Conservation (phyloP, 495 filamentous ascomycete species). For the Podospora bellae-mahoneyi region DNA sequence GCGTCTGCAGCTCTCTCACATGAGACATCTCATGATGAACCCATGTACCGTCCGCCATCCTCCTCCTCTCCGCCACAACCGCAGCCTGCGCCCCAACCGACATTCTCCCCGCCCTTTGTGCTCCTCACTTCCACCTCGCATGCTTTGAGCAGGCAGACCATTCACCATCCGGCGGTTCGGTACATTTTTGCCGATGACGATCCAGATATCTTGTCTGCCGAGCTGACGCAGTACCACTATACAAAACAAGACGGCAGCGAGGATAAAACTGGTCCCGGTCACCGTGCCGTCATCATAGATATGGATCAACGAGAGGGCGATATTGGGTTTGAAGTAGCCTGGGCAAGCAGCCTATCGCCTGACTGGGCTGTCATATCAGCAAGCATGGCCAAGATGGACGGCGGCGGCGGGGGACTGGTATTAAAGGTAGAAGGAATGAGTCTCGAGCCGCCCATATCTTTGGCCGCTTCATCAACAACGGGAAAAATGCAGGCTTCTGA, state of each 20-base stretch:
- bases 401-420: slow-evolving; percentile 48
- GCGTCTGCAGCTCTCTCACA: slow-evolving; percentile 19
- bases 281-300: slow-evolving; percentile 57
- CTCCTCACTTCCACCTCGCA: slow-evolving; percentile 52
- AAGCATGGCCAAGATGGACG: slow-evolving; percentile 39
- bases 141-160: slow-evolving; percentile 34
- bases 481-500: slow-evolving; percentile 25
- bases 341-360: slow-evolving; percentile 45
- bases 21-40: slow-evolving; percentile 6
- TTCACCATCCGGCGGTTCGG: slow-evolving; percentile 75
- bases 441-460: slow-evolving; percentile 31
- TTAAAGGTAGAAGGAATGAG: slow-evolving; percentile 61
- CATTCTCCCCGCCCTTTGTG: slow-evolving; percentile 65
- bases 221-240: slow-evolving; percentile 40
- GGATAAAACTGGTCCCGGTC: slow-evolving; percentile 25
- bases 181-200: slow-evolving; percentile 88
- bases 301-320: slow-evolving; percentile 49
- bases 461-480: slow-evolving; percentile 10
- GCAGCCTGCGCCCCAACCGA: slow-evolving; percentile 23
- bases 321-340: slow-evolving; percentile 42
- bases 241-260: slow-evolving; percentile 9
- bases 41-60: slow-evolving; percentile 8
- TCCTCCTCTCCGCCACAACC: slow-evolving; percentile 12
- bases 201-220: slow-evolving; percentile 58
- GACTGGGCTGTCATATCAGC: slow-evolving; percentile 48